phyloP scores from a whole-genome alignment of 2,329 filamentous ascomycete species.

The Exophiala mesophila region DNA sequence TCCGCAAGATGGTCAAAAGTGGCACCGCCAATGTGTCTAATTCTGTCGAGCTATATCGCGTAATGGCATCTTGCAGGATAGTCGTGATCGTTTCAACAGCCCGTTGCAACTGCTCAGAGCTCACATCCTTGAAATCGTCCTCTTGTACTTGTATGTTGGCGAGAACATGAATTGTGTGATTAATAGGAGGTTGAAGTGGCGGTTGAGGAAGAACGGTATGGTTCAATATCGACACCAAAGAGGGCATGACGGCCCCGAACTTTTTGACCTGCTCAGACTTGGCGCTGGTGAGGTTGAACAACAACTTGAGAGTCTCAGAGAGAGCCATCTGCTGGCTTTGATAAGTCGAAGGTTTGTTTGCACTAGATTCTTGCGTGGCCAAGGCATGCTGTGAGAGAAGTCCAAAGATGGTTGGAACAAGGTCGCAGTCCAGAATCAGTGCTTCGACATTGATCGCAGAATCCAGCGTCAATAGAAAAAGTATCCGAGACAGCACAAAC shows the following conservation, averaged over 20 bases:
- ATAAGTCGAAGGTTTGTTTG: constrained; percentile 48
- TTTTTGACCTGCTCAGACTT: constrained; percentile 56
- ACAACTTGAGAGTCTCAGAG: constrained; percentile 74
- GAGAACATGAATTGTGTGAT: constrained; percentile 71
- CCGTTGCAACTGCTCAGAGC: constrained; percentile 50
- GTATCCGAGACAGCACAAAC: constrained; percentile 72
- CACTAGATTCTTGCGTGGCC: constrained; percentile 38
- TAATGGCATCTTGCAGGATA: constrained; percentile 64
- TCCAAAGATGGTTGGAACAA: constrained; percentile 64
- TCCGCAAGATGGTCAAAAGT: constrained; percentile 67
- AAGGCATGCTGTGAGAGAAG: constrained; percentile 68
- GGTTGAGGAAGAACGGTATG: constrained; percentile 56
- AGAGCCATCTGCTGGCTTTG: constrained; percentile 62
- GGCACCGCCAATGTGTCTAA: constrained; percentile 68
- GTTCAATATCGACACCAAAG: constrained; percentile 65
- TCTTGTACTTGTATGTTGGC: constrained; percentile 64
- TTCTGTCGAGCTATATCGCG: constrained; percentile 60
- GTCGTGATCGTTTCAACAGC: constrained; percentile 63
- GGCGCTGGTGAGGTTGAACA: constrained; percentile 82
- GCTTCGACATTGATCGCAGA: constrained; percentile 62
- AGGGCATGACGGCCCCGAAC: constrained; percentile 65
- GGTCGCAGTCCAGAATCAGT: constrained; percentile 60
- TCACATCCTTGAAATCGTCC: constrained; percentile 51
- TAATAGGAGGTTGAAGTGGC: constrained; percentile 68
- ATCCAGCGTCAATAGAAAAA: constrained; percentile 76